Base-by-base conservation (phyloP, 2,329 filamentous ascomycete species). In the Stagonosporopsis vannaccii region DNA sequence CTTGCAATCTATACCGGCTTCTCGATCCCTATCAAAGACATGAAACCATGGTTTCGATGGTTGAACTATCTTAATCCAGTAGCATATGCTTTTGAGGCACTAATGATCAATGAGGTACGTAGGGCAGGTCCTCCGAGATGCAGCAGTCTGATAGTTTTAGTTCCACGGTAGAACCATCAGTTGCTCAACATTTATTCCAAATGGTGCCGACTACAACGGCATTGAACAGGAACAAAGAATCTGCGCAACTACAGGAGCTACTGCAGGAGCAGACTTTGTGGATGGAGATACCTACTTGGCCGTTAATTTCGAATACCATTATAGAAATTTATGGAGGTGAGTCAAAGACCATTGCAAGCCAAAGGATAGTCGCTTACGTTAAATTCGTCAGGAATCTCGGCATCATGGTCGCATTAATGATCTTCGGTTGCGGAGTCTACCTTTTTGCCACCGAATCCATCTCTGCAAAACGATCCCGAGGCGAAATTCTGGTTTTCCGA, bases 101-200 rank as follows among this genome's bases (percentile, higher is more conserved):
- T 93, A 23, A 87, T 92, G 81, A 84, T 90, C 57, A 95, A 94
- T 74, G 92, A n/a, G n/a, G n/a, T n/a, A n/a, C n/a, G n/a, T n/a
- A n/a, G n/a, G n/a, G n/a, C n/a, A n/a, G n/a, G n/a, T n/a, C n/a
- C n/a, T n/a, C n/a, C n/a, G n/a, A n/a, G n/a, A n/a, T n/a, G n/a
- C n/a, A n/a, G n/a, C n/a, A n/a, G n/a, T n/a, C n/a, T n/a, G n/a
- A n/a, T n/a, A n/a, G n/a, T n/a, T n/a, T n/a, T n/a, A 96, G 73
- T 68, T 70, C 62, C 0, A 68, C 23, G 63, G 44, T 4, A 61
- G 61, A 9, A 20, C 53, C 19, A 67, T 68, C n/a, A 11, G 6
- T 5, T 37, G 35, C n/a, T 37, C 35, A 19, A 19, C 35, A 3
- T 37, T 19, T n/a, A 11, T 37, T 4, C 15, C 32, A 15, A 8